These are phyloP conservation scores for Aspergillus quadricinctus DNA, from an alignment of 2,329 filamentous ascomycete species.

Conservation along the genomic window DNA sequence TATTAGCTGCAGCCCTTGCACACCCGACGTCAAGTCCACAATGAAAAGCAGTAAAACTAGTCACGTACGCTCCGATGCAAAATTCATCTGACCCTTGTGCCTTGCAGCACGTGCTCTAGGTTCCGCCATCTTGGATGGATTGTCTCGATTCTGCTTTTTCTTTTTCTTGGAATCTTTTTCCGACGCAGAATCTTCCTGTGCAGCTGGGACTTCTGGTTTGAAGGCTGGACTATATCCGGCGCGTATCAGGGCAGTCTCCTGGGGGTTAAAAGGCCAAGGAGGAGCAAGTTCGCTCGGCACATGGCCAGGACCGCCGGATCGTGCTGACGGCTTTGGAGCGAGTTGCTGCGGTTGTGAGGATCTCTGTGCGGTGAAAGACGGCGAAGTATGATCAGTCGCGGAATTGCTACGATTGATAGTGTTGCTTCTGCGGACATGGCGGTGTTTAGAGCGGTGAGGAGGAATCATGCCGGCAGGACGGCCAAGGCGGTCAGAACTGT, in stretches of 20 bases:
- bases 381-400: not conserved
- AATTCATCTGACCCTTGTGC: constrained; percentile 80
- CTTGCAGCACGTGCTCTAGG: constrained; percentile 72
- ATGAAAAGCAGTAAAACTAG: not conserved
- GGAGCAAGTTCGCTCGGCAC: constrained; percentile 13
- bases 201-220: constrained; percentile 4
- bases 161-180: not conserved
- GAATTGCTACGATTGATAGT: not conserved
- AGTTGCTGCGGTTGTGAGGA: constrained; percentile 1
- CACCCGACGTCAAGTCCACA: not conserved
- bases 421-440: constrained; percentile 1
- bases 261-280: constrained; percentile 18
- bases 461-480: constrained; percentile 17
- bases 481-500: constrained; percentile 16
- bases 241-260: constrained; percentile 20
- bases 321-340: not conserved
- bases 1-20: not conserved
- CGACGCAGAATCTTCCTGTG: constrained; percentile 1
- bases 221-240: constrained; percentile 21
- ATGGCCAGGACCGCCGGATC: constrained; percentile 13
- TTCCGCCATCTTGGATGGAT: constrained; percentile 55
- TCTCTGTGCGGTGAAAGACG: not conserved
- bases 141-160: constrained; percentile 9
- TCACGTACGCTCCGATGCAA: constrained; percentile 63
- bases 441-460: constrained; percentile 14